A percentile compares a stretch with the other conserved stretches of the same genome.
phyloP scores from a whole-genome alignment of 495 filamentous ascomycete genomes.

The Penicillium taxi region DNA sequence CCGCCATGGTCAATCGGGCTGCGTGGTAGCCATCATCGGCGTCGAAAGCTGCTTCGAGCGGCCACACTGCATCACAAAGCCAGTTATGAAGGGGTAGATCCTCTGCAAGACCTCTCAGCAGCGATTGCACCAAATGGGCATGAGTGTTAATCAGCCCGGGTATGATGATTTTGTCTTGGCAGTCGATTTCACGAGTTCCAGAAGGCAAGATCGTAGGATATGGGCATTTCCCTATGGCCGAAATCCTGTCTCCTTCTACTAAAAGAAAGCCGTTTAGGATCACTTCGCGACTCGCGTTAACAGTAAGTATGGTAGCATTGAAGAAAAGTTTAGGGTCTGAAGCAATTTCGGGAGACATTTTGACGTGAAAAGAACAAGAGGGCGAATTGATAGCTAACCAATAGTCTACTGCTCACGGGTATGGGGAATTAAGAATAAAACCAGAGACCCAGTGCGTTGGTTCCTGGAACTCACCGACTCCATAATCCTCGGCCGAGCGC shows the following conservation, averaged over 20 bases:
- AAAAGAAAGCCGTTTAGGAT: conserved; percentile 34
- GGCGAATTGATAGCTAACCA: not conserved
- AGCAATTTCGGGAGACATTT: conserved; percentile 2
- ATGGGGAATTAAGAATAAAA: no score
- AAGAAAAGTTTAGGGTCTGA: conserved; percentile 5
- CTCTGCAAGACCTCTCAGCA: conserved; percentile 36
- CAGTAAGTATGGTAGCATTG: conserved; percentile 35
- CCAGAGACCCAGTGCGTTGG: not conserved
- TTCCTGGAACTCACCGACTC: not conserved
- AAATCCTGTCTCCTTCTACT: conserved; percentile 25
- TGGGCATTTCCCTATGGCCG: conserved; percentile 28
- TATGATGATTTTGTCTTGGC: conserved; percentile 31
- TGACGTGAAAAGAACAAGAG: not conserved
- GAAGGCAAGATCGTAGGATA: conserved; percentile 3
- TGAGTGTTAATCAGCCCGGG: conserved; percentile 39
- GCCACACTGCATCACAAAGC: conserved; percentile 39
- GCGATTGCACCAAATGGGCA: conserved; percentile 36
- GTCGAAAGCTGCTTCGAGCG: conserved; percentile 30
- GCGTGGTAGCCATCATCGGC: conserved; percentile 33
- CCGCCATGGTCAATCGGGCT: conserved; percentile 32
- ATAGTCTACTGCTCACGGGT: not conserved
- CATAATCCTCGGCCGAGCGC: conserved; percentile 14
- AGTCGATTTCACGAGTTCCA: conserved; percentile 15
- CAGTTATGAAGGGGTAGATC: conserved; percentile 34
- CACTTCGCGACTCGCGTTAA: conserved; percentile 31